phyloP scores from a whole-genome alignment of 2,329 filamentous ascomycete genomes.

The Aspergillus puulaauensis region DNA sequence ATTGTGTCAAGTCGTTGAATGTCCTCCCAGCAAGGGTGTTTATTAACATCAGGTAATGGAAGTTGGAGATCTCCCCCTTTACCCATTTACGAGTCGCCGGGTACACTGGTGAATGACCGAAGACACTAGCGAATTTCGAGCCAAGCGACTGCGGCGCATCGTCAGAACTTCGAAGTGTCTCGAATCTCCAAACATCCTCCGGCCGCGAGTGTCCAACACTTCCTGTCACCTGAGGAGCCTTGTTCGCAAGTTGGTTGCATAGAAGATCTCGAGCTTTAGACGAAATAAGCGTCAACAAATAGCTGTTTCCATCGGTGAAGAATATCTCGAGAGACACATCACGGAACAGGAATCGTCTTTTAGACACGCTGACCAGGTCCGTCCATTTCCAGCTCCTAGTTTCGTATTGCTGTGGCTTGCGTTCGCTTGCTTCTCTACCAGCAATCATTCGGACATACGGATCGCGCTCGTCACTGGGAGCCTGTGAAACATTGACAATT shows the following conservation, averaged over 20 bases:
- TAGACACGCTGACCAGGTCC: conserved; percentile 92
- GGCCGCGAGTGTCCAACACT: conserved; percentile 69
- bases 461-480: conserved; percentile 86
- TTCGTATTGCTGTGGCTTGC: conserved; percentile 68
- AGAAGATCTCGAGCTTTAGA: conserved; percentile 74
- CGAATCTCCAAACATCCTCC: conserved; percentile 89
- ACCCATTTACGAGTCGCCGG: conserved; percentile 88
- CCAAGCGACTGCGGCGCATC: conserved; percentile 69
- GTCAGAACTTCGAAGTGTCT: conserved; percentile 71
- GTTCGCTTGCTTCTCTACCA: conserved; percentile 65
- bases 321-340: conserved; percentile 97
- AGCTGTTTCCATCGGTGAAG: conserved; percentile 94
- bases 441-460: conserved; percentile 94
- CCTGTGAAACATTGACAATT: conserved; percentile 95
- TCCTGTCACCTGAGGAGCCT: conserved; percentile 77
- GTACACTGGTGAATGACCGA: conserved; percentile 78
- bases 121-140: conserved; percentile 87
- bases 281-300: conserved; percentile 82
- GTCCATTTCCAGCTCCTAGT: conserved; percentile 91
- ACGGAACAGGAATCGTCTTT: conserved; percentile 89
- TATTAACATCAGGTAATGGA: conserved; percentile 97
- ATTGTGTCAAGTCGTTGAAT: conserved; percentile 97
- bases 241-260: conserved; percentile 70
- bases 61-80: conserved; percentile 94
- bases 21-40: conserved; percentile 97